Percentiles rank a stretch among this genome's conserved stretches.
phyloP scores from a whole-genome alignment of 1,139 yeast species.

The Yamadazyma mexicana region DNA sequence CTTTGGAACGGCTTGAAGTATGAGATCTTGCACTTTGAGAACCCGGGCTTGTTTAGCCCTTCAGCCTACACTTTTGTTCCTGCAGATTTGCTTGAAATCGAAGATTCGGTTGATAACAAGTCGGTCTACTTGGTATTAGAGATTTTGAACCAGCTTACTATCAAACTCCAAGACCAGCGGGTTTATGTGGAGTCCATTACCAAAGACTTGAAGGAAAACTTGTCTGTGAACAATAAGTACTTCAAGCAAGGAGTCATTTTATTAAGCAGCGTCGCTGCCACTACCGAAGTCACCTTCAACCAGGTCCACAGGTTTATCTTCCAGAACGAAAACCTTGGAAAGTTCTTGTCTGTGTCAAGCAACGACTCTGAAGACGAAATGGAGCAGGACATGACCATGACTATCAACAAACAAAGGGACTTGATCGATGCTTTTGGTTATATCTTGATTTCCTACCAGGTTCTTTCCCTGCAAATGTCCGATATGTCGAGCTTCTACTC shows the following conservation, averaged over 20 bases:
- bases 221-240: conserved; percentile 52
- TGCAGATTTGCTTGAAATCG: conserved; percentile 25
- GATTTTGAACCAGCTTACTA: conserved; percentile 45
- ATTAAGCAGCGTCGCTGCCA: conserved; percentile 54
- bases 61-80: conserved; percentile 28
- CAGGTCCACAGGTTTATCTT: conserved; percentile 40
- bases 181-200: conserved; percentile 41
- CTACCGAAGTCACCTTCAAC: conserved; percentile 42
- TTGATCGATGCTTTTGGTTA: conserved; percentile 61
- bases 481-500: conserved; percentile 28
- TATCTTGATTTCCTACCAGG: conserved; percentile 38
- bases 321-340: conserved; percentile 38
- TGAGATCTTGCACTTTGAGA: conserved; percentile 76
- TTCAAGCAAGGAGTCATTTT: conserved; percentile 60
- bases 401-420: conserved; percentile 57
- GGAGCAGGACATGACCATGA: conserved; percentile 35
- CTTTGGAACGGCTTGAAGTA: conserved; percentile 88
- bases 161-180: conserved; percentile 23
- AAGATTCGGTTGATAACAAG: conserved; percentile 40
- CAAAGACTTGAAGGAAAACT: conserved; percentile 58
- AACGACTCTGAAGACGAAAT: conserved; percentile 15
- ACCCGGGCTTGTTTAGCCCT: conserved; percentile 25
- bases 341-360: conserved; percentile 25
- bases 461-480: conserved; percentile 18
- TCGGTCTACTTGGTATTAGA: conserved; percentile 48